Evolutionary conservation across 495 filamentous ascomycete species (phyloP).

Genomic region (Penicillium cosmopolitanum): DNA sequence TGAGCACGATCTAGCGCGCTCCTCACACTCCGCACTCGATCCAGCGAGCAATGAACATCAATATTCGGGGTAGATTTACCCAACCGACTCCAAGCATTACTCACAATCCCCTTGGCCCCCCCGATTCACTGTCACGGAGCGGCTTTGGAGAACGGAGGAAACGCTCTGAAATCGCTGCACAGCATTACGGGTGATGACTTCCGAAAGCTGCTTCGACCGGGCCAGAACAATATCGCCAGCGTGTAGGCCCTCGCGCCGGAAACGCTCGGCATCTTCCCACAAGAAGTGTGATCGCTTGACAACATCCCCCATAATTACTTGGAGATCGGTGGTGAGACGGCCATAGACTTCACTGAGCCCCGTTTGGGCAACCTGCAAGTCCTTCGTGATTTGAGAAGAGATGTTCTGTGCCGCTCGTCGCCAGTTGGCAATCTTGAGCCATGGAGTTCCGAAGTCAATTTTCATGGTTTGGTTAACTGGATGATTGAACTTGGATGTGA

Average conservation of each 20-base stretch:
- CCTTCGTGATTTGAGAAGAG: slow-evolving; percentile 45
- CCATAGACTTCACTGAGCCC: slow-evolving; percentile 45
- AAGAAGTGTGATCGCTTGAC: slow-evolving; percentile 46
- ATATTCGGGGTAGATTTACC: slow-evolving; percentile 30
- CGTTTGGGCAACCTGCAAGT: slow-evolving; percentile 49
- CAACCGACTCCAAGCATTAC: slow-evolving; percentile 36
- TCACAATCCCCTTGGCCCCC: slow-evolving; percentile 36
- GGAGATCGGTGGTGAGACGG: slow-evolving; percentile 54
- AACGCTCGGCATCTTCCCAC: slow-evolving; percentile 34
- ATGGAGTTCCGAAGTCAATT: slow-evolving; percentile 65
- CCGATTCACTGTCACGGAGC: slow-evolving; percentile 32
- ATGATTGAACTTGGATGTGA: slow-evolving; percentile 56
- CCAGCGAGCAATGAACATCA: slow-evolving; percentile 33
- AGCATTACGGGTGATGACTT: slow-evolving; percentile 38
- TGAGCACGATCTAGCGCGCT: slow-evolving; percentile 44
- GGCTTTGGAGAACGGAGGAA: slow-evolving; percentile 37
- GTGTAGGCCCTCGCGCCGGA: slow-evolving; percentile 31
- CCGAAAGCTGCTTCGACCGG: slow-evolving; percentile 42
- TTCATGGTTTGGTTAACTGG: slow-evolving; percentile 55
- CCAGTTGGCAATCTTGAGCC: slow-evolving; percentile 63
- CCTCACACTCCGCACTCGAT: slow-evolving; percentile 39
- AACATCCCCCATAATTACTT: slow-evolving; percentile 52
- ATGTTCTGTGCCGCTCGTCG: slow-evolving; percentile 50
- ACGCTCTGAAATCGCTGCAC: slow-evolving; percentile 39
- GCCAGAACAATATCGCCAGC: slow-evolving; percentile 36